Evolutionary conservation across 2,329 filamentous ascomycete genomes (phyloP), one percentile per base, ranked within the genome.

Genomic region (Madurella mycetomatis): DNA sequence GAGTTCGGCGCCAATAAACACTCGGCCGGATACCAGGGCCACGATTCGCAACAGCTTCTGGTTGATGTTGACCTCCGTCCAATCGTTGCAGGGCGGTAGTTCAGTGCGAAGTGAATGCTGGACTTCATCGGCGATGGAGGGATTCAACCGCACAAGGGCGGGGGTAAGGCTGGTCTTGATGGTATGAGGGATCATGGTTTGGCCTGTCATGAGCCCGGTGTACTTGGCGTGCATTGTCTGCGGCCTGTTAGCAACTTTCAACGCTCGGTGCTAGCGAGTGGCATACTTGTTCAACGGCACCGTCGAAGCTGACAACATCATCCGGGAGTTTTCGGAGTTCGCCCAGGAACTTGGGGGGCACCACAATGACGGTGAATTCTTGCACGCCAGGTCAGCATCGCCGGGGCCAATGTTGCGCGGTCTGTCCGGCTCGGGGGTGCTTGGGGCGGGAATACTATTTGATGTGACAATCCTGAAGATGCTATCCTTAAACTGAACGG

Each of bases 1-100:
- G 1, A 78, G 68, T 49, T 77, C 74, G 1, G 73, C 64, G 5
- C 76, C 77, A 30, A 79, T 68, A 49, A 79, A 79, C 30, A 79
- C 64, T 11, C 73, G 68, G 2, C 76, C 76, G 0, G 74, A 77
- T 0, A 74, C 70, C 55, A 72, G 72, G 47, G 73, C 74, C 1
- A 80, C 72, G 40, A 79, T 71, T 16, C 73, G 72, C 2, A 77
- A 66, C 5, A 80, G 61, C 9, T 66, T 69, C 9, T 66, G 55
- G 64, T 73, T 68, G 32, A 76, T 70, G n/a, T 69, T 69, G 42
- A 76, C 64, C 1, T 66, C 51, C 0, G 68, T 73, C 73, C 74
- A 79, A 43, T 73, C 71, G 16, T 65, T 57, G 41, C 67, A 69
- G 0, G 64, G 62, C 0, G 70, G 70, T 1, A 78, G 55, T 47